Evolutionary conservation across 2,329 filamentous ascomycete genomes (phyloP), one percentile per base, ranked within the genome.

Genomic region (Neopestalotiopsis rosae): DNA sequence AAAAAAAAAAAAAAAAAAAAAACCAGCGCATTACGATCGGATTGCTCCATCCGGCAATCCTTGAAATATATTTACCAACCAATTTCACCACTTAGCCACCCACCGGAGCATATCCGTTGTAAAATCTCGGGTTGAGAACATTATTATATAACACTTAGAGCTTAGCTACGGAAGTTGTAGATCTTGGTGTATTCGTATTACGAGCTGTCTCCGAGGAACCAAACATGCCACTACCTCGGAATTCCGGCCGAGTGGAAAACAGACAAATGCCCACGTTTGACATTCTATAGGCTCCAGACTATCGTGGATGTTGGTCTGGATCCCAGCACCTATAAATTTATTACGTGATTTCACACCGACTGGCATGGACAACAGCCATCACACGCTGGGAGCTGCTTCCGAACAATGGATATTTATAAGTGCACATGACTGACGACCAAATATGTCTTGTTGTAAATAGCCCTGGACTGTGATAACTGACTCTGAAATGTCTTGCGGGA

Each of bases 31-130:
- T 52, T 17, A 2, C n/a, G 45, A 52, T 52, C 45, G 45, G 45
- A 17, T 52, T 52, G 45, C 45, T 52, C 45, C 45, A 52, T 52
- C n/a, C 17, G 45, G 45, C 14, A 52, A 52, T 17, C 45, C 45
- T 52, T 52, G 45, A 52, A 52, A 52, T 52, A 52, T n/a, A 52
- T n/a, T 52, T 52, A 52, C 17, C 45, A 52, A 52, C 20, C 45
- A 4, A 20, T 52, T 52, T 52, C 45, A 52, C n/a, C 45, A 17
- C 4, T 20, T 17, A 52, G 17, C 45, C n/a, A 52, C 45, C 45
- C n/a, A n/a, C 45, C 45, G 45, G n/a, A 52, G n/a, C 45, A 52
- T 17, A 52, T 49, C 45, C 45, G 45, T 52, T 38, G 10, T 52
- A 52, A n/a, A 52, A n/a, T 52, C 45, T 52, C 45, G 45, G 45